A percentile compares a stretch with the other conserved stretches of the same genome.
These are phyloP conservation scores for Apiospora phragmitis DNA, from an alignment of 2,329 filamentous ascomycete species.

Conservation along the genomic window DNA sequence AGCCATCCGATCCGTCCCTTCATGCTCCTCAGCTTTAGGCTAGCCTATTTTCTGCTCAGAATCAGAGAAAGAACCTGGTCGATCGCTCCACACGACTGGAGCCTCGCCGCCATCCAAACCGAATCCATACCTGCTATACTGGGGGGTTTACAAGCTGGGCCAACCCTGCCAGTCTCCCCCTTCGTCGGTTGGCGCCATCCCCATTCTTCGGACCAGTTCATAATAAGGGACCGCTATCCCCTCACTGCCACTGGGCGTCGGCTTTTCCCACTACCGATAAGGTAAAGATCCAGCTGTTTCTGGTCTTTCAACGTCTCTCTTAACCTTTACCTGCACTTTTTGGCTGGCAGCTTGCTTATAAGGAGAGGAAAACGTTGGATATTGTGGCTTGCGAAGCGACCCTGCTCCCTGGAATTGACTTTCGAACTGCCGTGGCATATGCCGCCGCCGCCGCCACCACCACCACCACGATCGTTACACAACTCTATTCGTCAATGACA, in stretches of 20 bases:
- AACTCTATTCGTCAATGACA: constrained; percentile 7
- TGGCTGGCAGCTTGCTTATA: not conserved
- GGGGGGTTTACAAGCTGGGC: constrained; percentile 9
- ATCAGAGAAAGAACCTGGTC: constrained; percentile 1
- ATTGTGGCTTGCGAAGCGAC: constrained; percentile 8
- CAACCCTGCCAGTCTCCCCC: constrained; percentile 15
- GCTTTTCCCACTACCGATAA: constrained; percentile 23
- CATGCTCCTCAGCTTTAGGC: not conserved
- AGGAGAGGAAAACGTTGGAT: not conserved
- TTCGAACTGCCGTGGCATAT: constrained; percentile 7
- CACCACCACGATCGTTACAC: constrained; percentile 5
- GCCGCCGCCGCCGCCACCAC: constrained; percentile 5
- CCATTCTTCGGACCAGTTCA: constrained; percentile 23
- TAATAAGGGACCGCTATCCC: constrained; percentile 27
- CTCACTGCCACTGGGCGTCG: constrained; percentile 27
- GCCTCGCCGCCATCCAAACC: constrained; percentile 8
- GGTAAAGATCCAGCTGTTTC: constrained; percentile 21
- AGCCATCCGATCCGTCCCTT: constrained; percentile 4
- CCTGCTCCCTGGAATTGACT: constrained; percentile 4
- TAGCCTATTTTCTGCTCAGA: constrained; percentile 8
- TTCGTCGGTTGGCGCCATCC: constrained; percentile 16
- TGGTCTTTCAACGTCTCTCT: not conserved
- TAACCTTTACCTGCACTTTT: not conserved
- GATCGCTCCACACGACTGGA: constrained; percentile 4
- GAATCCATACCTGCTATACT: constrained; percentile 6